These are phyloP conservation scores for Flaveria linearis DNA, from an alignment of 129 eudicot genomes.

Conservation along the genomic window DNA sequence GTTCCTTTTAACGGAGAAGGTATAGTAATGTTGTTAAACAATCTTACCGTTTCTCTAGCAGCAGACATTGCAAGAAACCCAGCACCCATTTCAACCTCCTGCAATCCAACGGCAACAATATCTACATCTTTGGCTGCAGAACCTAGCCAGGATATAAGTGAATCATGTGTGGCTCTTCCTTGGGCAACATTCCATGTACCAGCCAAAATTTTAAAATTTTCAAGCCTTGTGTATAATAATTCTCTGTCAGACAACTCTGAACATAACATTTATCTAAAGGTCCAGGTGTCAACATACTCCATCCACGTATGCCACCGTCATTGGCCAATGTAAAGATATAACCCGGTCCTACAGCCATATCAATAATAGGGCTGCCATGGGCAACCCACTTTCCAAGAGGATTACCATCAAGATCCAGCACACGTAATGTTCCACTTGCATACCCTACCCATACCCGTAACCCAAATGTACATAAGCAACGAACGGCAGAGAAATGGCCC, in stretches of 20 bases:
- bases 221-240: slow-evolving; percentile 69
- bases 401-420: slow-evolving; percentile 77
- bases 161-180: slow-evolving; percentile 82
- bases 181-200: slow-evolving; percentile 97
- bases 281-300: slow-evolving; percentile 87
- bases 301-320: slow-evolving; percentile 94
- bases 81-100: slow-evolving; percentile 99
- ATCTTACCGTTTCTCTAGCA: slow-evolving; percentile 86
- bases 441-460: slow-evolving; percentile 89
- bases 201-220: slow-evolving; percentile 72
- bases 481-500: slow-evolving; percentile 50
- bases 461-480: slow-evolving; percentile 70
- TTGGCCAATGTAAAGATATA: slow-evolving; percentile 80
- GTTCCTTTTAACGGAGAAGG: background rate
- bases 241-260: slow-evolving; percentile 71
- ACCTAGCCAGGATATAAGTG: slow-evolving; percentile 91
- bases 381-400: slow-evolving; percentile 89
- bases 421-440: slow-evolving; percentile 68
- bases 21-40: background rate
- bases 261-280: slow-evolving; percentile 60
- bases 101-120: slow-evolving; percentile 87
- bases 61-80: slow-evolving; percentile 99
- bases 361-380: slow-evolving; percentile 70
- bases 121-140: slow-evolving; percentile 77
- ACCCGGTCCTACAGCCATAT: slow-evolving; percentile 71